phyloP scores from a whole-genome alignment of 2,329 filamentous ascomycete species.

The Fusarium sp. region DNA sequence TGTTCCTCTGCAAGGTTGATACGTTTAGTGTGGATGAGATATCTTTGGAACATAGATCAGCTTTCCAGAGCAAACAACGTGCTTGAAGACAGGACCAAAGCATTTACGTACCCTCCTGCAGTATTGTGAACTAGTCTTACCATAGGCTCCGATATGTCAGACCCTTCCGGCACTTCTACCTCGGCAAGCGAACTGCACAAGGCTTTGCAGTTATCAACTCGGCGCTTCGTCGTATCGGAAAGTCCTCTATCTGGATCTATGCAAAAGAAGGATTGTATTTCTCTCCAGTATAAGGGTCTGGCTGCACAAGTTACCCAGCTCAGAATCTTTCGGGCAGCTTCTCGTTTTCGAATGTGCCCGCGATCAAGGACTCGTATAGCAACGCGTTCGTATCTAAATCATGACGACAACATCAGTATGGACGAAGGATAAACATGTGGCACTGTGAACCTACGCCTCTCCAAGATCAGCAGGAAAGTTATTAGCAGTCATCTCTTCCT shows the following conservation, averaged over 20 bases:
- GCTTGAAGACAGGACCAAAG: too few species aligned
- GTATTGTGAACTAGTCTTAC: too few species aligned
- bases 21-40: accelerated
- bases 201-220: accelerated
- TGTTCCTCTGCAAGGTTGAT: accelerated
- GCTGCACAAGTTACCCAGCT: accelerated
- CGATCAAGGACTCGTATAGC: accelerated
- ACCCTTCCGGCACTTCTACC: too few species aligned
- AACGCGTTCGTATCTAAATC: accelerated
- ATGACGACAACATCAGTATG: not conserved
- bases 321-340: accelerated
- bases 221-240: accelerated
- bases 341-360: too few species aligned
- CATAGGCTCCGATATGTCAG: too few species aligned
- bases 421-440: too few species aligned
- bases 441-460: not conserved
- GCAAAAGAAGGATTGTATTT: not conserved
- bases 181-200: not conserved
- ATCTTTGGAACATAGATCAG: accelerated
- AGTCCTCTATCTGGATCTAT: accelerated
- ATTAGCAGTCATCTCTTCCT: not conserved
- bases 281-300: not conserved
- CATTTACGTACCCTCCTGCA: too few species aligned
- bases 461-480: accelerated
- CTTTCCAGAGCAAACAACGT: too few species aligned